phyloP scores from a whole-genome alignment of 2,329 filamentous ascomycete genomes.

The Incumbomyces lentus region DNA sequence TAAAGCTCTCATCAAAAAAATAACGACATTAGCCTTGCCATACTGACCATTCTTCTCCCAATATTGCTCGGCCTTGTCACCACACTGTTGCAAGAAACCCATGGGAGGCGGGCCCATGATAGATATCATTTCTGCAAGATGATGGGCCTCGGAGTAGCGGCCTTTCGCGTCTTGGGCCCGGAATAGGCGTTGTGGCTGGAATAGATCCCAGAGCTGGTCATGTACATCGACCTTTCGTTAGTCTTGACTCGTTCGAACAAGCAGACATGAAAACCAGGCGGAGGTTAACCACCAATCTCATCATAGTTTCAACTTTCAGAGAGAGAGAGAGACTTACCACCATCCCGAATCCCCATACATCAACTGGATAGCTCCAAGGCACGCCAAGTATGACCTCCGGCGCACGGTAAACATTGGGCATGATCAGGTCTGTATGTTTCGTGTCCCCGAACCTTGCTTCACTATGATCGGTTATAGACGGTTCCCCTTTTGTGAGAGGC shows the following conservation, averaged over 20 bases:
- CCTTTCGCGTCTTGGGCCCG: slow-evolving; percentile 30
- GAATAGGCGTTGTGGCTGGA: slow-evolving; percentile 38
- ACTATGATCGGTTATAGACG: slow-evolving; percentile 42
- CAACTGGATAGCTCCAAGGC: slow-evolving; percentile 38
- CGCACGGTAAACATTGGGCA: slow-evolving; percentile 28
- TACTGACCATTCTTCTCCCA: too few relatives aligned
- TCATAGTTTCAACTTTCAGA: too few relatives aligned
- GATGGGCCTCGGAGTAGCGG: slow-evolving; percentile 33
- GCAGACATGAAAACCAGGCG: slow-evolving; percentile 8
- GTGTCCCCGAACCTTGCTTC: slow-evolving; percentile 31
- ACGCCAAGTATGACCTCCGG: slow-evolving; percentile 38
- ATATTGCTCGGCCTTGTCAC: slow-evolving; percentile 23
- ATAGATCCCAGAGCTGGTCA: slow-evolving; percentile 38
- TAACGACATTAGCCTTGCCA: too few relatives aligned
- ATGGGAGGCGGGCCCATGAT: slow-evolving; percentile 36
- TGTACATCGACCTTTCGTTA: background rate
- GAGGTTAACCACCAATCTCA: background rate
- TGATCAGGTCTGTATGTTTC: slow-evolving; percentile 24
- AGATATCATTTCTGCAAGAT: slow-evolving; percentile 40
- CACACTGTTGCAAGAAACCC: slow-evolving; percentile 25
- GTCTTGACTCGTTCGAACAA: background rate
- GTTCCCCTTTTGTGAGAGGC: slow-evolving; percentile 25
- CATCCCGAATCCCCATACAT: slow-evolving; percentile 45
- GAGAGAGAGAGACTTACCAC: slow-evolving; percentile 39
- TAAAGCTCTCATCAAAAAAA: slow-evolving; percentile 33